phyloP scores from a whole-genome alignment of 306 rosid species.

The Comarum palustre region DNA sequence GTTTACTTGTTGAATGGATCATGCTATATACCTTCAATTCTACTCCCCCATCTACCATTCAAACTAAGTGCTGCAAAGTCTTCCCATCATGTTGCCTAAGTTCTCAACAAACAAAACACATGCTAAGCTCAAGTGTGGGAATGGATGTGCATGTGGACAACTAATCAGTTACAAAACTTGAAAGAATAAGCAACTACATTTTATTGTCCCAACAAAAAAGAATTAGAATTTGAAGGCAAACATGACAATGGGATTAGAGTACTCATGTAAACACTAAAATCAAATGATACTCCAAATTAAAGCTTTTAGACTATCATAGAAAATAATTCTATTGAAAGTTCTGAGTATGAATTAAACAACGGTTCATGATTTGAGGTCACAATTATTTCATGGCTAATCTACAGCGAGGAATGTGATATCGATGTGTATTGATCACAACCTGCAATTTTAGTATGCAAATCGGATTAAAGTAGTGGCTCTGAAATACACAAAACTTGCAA shows the following conservation, averaged over 20 bases:
- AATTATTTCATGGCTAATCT: neutral
- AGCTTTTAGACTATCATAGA: neutral
- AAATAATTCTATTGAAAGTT: neutral
- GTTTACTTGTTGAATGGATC: constrained; percentile 17
- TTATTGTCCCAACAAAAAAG: neutral
- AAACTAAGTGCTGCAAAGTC: constrained; percentile 26
- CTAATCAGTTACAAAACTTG: neutral
- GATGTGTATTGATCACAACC: neutral
- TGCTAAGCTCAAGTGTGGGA: neutral
- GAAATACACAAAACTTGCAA: neutral
- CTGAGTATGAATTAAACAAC: neutral
- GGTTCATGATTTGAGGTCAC: neutral
- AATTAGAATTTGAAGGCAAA: neutral
- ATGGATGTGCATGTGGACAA: neutral
- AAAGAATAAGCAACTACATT: neutral
- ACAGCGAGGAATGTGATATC: neutral
- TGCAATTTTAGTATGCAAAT: neutral
- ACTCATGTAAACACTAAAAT: too few relatives aligned
- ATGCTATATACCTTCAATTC: constrained; percentile 9
- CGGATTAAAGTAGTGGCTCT: neutral
- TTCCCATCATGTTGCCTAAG: neutral
- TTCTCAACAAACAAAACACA: constrained; percentile 38
- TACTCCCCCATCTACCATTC: constrained; percentile 62
- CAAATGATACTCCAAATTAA: neutral
- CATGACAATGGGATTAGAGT: too few relatives aligned